Percentiles rank a stretch among this genome's conserved stretches.
Conservation (phyloP, 2,329 filamentous ascomycete genomes). For the Pleoardoris graminearum region DNA sequence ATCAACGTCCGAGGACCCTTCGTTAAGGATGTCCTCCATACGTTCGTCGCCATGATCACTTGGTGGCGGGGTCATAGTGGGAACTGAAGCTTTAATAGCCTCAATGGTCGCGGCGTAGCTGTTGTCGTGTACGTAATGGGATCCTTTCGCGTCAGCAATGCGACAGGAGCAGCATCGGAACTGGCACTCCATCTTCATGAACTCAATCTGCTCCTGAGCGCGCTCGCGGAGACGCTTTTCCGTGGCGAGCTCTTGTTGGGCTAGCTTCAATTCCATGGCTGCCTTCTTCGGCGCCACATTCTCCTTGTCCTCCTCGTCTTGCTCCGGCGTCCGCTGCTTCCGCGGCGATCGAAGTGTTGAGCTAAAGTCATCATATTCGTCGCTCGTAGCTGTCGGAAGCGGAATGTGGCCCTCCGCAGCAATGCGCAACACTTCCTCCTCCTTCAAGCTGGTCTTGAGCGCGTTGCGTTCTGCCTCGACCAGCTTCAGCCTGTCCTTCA, state of each 20-base stretch:
- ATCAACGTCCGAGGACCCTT: slow-evolving; percentile 23
- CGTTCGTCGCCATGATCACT: slow-evolving; percentile 60
- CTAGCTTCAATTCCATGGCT: slow-evolving; percentile 50
- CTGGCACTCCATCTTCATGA: slow-evolving; percentile 73
- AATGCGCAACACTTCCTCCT: slow-evolving; percentile 73
- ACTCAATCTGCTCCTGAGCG: slow-evolving; percentile 73
- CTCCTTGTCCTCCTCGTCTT: slow-evolving; percentile 50
- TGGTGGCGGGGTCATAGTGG: slow-evolving; percentile 64
- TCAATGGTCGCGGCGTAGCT: slow-evolving; percentile 42
- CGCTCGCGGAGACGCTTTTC: slow-evolving; percentile 66
- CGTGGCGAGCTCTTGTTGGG: slow-evolving; percentile 55
- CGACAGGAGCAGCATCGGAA: slow-evolving; percentile 68
- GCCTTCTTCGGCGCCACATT: slow-evolving; percentile 51
- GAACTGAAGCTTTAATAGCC: slow-evolving; percentile 48
- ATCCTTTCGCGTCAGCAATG: slow-evolving; percentile 45
- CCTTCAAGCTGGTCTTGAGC: slow-evolving; percentile 70
- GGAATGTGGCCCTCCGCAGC: slow-evolving; percentile 72
- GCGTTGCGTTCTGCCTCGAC: slow-evolving; percentile 76
- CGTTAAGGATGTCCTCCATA: slow-evolving; percentile 37
- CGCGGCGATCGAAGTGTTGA: slow-evolving; percentile 60
- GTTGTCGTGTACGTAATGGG: slow-evolving; percentile 45
- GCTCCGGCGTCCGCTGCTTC: slow-evolving; percentile 52
- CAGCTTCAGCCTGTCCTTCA: slow-evolving; percentile 64
- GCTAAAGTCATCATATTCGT: slow-evolving; percentile 63
- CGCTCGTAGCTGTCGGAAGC: slow-evolving; percentile 57